A percentile compares a stretch with the other conserved stretches of the same genome.
Conservation (phyloP, 192 early-diverging fungal genomes). For the Chytriomyces confervae region DNA sequence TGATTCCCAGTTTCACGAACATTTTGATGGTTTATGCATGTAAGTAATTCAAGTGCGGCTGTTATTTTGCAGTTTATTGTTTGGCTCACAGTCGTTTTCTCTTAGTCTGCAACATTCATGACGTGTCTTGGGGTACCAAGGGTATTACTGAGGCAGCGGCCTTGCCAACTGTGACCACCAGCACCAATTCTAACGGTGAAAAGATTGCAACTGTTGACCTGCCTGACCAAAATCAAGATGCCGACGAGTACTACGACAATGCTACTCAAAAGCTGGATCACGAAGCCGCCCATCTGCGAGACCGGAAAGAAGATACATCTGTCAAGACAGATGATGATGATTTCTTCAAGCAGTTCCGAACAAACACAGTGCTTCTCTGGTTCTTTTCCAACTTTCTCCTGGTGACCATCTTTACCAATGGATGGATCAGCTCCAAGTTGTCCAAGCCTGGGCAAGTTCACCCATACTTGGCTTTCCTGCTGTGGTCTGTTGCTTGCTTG, state of each 20-base stretch:
- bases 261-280: slow-evolving; percentile 66
- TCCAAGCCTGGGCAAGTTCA: slow-evolving; percentile 29
- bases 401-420: slow-evolving; percentile 47
- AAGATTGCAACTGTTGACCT: slow-evolving; percentile 74
- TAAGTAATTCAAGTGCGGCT: slow-evolving; percentile 28
- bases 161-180: slow-evolving; percentile 70
- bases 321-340: slow-evolving; percentile 48
- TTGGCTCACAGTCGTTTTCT: slow-evolving; percentile 11
- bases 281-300: slow-evolving; percentile 31
- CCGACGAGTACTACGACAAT: slow-evolving; percentile 76
- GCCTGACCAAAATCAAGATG: slow-evolving; percentile 73
- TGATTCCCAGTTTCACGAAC: slow-evolving; percentile 88
- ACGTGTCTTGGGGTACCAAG: slow-evolving; percentile 76
- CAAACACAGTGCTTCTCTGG: slow-evolving; percentile 54
- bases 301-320: slow-evolving; percentile 62
- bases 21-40: slow-evolving; percentile 91
- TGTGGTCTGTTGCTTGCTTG: slow-evolving; percentile 53
- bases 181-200: slow-evolving; percentile 67
- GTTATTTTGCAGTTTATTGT: not conserved
- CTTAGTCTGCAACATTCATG: slow-evolving; percentile 63
- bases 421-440: slow-evolving; percentile 25
- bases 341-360: slow-evolving; percentile 58
- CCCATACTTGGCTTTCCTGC: slow-evolving; percentile 55
- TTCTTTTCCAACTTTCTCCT: slow-evolving; percentile 47
- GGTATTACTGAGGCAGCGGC: slow-evolving; percentile 59